phyloP scores from a whole-genome alignment of 768 basidiomycete genomes.

The Lactarius quietus region DNA sequence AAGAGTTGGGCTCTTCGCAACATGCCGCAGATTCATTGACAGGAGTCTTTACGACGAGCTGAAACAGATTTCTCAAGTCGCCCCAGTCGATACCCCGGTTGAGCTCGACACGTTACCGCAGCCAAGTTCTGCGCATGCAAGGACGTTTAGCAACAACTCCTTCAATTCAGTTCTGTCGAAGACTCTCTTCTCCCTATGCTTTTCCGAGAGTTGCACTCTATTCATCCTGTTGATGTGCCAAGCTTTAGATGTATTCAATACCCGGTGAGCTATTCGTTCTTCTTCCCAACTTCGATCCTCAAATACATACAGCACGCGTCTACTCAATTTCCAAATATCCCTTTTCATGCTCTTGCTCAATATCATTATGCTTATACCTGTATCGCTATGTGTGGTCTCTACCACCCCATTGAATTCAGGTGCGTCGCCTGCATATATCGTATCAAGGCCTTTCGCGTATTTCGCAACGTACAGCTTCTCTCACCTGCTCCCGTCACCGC shows the following conservation, averaged over 20 bases:
- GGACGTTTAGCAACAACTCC: conserved; percentile 16
- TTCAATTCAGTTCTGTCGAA: conserved; percentile 57
- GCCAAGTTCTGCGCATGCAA: conserved; percentile 15
- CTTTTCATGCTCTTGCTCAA: conserved; percentile 54
- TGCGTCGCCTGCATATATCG: conserved; percentile 15
- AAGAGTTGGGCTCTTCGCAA: conserved; percentile 23
- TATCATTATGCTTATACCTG: conserved; percentile 64
- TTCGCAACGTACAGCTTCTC: neutral
- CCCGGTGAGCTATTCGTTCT: conserved; percentile 44
- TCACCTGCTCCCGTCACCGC: conserved; percentile 10
- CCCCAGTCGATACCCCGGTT: neutral
- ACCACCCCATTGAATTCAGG: conserved; percentile 32
- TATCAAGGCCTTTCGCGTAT: neutral
- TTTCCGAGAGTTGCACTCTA: conserved; percentile 70
- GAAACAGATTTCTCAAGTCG: conserved; percentile 17
- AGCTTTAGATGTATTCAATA: conserved; percentile 49
- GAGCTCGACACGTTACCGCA: conserved; percentile 23
- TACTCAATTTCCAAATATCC: conserved; percentile 67
- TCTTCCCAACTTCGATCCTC: neutral
- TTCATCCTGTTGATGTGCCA: conserved; percentile 75
- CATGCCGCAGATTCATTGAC: conserved; percentile 24
- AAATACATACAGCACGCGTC: conserved; percentile 45
- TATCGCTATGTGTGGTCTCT: conserved; percentile 57
- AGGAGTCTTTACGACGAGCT: conserved; percentile 22
- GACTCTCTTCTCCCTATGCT: conserved; percentile 61